phyloP scores from a whole-genome alignment of 345 rosid species.

The Draba incana region DNA sequence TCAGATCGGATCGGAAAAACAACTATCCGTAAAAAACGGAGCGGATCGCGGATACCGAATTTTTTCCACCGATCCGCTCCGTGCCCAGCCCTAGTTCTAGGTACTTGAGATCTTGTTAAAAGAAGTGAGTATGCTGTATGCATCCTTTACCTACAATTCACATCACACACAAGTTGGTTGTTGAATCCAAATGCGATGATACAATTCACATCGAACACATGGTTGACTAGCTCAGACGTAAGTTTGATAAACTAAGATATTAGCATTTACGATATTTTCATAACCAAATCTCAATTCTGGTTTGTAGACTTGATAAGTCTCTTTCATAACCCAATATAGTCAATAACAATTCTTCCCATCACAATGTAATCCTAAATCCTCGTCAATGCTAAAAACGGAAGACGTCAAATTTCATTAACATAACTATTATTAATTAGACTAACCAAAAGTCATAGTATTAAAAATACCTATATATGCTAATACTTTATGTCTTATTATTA shows the following conservation, averaged over 20 bases:
- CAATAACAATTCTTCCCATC: neutral
- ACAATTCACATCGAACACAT: too few species aligned
- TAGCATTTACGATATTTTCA: too few species aligned
- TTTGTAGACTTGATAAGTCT: too few species aligned
- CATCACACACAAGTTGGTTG: slow-evolving; percentile 4
- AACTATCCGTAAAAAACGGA: too few species aligned
- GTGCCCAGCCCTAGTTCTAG: too few species aligned
- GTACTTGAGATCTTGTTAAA: neutral
- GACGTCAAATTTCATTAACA: slow-evolving; percentile 9
- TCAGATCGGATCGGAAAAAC: too few species aligned
- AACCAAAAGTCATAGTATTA: slow-evolving; percentile 10
- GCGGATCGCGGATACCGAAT: too few species aligned
- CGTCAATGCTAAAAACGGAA: neutral
- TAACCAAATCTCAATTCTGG: too few species aligned
- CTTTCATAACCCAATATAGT: neutral
- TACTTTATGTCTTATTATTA: slow-evolving; percentile 7
- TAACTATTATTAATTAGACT: slow-evolving; percentile 1
- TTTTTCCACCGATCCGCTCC: too few species aligned
- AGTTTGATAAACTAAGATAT: too few species aligned
- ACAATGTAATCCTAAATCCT: neutral
- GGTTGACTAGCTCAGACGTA: too few species aligned
- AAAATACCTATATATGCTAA: neutral
- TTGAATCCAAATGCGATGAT: neutral
- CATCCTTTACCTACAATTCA: neutral
- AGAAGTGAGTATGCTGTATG: neutral